Evolutionary conservation across 345 rosid species (phyloP).

Genomic region (Melastoma malabathricum): DNA sequence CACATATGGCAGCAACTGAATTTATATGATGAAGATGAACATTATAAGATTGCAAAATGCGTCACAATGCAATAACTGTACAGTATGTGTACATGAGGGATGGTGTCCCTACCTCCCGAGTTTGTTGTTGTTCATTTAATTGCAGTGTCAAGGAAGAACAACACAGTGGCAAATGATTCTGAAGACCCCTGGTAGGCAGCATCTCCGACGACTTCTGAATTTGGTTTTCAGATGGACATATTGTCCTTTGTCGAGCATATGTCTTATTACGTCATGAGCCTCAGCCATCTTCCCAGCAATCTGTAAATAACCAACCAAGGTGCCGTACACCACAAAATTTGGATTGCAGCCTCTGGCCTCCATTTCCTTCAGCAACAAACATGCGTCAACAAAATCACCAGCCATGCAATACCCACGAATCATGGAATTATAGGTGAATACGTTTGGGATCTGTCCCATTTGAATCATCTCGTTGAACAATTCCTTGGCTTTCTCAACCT

Average conservation of each 20-base stretch:
- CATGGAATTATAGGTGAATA: constrained; percentile 75
- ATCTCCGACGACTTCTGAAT: constrained; percentile 34
- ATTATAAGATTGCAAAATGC: no score
- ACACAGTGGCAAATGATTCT: not conserved
- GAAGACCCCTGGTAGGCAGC: constrained; percentile 9
- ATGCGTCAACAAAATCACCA: constrained; percentile 53
- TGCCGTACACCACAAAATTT: constrained; percentile 71
- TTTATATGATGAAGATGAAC: no score
- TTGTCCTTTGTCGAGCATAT: constrained; percentile 59
- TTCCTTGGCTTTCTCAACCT: constrained; percentile 56
- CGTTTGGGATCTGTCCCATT: constrained; percentile 66
- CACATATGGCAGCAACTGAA: no score
- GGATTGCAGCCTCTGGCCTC: constrained; percentile 76
- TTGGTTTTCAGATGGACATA: constrained; percentile 50
- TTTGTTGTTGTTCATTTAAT: no score
- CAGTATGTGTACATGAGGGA: no score
- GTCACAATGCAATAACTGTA: no score
- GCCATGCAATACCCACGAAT: constrained; percentile 74
- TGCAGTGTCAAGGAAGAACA: not conserved
- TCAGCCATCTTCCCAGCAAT: constrained; percentile 65
- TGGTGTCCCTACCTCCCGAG: no score
- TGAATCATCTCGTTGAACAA: constrained; percentile 52
- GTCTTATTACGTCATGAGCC: constrained; percentile 54
- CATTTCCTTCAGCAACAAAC: constrained; percentile 69
- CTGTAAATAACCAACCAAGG: constrained; percentile 55